Conservation (phyloP, 768 basidiomycete species). For the Suillus brevipes region DNA sequence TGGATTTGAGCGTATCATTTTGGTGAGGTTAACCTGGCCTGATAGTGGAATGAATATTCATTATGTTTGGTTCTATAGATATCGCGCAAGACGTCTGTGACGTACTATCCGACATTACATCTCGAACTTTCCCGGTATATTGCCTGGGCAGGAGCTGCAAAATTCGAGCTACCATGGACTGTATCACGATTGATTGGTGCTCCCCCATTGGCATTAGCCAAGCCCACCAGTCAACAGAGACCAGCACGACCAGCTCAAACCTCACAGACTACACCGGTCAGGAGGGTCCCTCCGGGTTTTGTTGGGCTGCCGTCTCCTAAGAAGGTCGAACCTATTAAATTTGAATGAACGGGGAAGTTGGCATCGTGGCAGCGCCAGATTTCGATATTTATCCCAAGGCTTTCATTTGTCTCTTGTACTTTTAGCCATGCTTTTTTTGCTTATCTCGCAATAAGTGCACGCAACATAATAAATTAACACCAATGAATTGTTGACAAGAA, state of each 20-base stretch:
- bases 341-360: constrained; percentile 29
- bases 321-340: constrained; percentile 45
- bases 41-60: neutral
- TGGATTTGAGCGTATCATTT: constrained; percentile 86
- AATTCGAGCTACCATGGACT: constrained; percentile 80
- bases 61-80: constrained; percentile 51
- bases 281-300: constrained; percentile 19
- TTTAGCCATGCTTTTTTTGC: constrained; percentile 12
- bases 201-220: constrained; percentile 67
- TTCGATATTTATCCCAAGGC: neutral
- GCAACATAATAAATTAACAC: neutral
- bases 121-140: constrained; percentile 92
- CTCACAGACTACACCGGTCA: constrained; percentile 27
- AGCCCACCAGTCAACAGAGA: constrained; percentile 23
- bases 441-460: neutral
- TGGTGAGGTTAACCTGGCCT: constrained; percentile 51
- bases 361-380: neutral
- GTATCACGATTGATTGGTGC: constrained; percentile 76
- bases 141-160: constrained; percentile 58
- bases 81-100: constrained; percentile 89
- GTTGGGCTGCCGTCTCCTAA: constrained; percentile 39
- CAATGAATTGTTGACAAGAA: neutral
- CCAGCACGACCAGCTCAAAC: constrained; percentile 17
- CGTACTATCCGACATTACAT: constrained; percentile 93
- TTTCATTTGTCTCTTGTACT: constrained; percentile 8